Evolutionary conservation across 179 eudicot genomes (phyloP), one percentile per base, ranked within the genome.

Genomic region (Nepenthes alata): DNA sequence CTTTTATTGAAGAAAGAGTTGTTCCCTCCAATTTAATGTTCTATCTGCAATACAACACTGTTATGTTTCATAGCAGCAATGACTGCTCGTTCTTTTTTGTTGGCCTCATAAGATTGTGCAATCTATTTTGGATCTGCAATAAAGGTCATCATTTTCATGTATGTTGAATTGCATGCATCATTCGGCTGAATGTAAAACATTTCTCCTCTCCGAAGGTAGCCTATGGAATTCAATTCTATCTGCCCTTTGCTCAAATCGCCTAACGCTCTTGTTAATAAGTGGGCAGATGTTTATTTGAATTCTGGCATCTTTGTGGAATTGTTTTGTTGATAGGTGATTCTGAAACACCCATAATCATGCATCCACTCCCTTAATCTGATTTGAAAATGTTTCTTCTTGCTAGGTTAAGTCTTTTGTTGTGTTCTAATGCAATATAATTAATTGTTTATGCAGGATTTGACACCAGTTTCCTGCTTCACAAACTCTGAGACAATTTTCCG

Each of bases 401-500:
- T 51, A 2, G 12, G 5, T 35, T 12, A 8, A 36, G 36, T 49
- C 5, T 11, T 61, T 62, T 51, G 1, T n/a, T 53, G 47, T 3
- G 47, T 11, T 65, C 37, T 13, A 47, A n/a, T 35, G 6, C 25
- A 3, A n/a, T 37, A 13, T 64, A 44, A 61, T 64, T 5, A 9
- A 34, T 53, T 53, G 34, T 50, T 52, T 35, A 14, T 80, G 70
- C 84, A 88, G 96, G 96, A 79, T 55, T 62, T 74, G 50, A 70
- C 75, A 25, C 47, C 67, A 61, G 70, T 68, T 65, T 79, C 84
- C 51, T 77, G 79, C 75, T 57, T 77, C 3, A 61, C 88, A 65
- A 82, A 74, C 67, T 53, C 63, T 37, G 95, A 81, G 74, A 80
- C 88, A 50, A 81, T 91, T 50, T 85, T 91, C 78, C 85, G 91